Percentiles rank a stretch among this genome's conserved stretches.
Conservation (phyloP, 371 early-diverging fungal species). For the Mortierella sp. region DNA sequence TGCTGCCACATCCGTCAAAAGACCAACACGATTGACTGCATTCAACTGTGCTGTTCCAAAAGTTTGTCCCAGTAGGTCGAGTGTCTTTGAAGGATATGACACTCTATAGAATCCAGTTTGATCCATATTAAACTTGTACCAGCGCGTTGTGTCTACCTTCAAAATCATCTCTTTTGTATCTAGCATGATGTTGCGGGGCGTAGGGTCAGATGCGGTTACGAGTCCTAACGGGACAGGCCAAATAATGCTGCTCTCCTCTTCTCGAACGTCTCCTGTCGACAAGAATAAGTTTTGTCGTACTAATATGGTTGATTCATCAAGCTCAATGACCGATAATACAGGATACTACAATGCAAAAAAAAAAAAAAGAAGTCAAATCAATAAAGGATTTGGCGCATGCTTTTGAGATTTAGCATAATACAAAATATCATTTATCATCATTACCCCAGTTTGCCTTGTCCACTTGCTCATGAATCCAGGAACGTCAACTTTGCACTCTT, state of each 20-base stretch:
- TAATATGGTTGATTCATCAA: constrained; percentile 66
- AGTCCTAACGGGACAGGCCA: constrained; percentile 83
- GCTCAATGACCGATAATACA: constrained; percentile 72
- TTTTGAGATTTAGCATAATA: background rate
- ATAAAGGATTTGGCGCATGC: constrained; percentile 25
- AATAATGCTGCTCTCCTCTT: constrained; percentile 70
- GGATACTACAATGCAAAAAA: constrained; percentile 69
- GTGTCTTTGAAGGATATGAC: constrained; percentile 64
- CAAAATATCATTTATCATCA: background rate
- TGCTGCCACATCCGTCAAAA: constrained; percentile 74
- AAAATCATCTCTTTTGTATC: constrained; percentile 48
- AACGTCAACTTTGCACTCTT: constrained; percentile 76
- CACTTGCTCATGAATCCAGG: constrained; percentile 85
- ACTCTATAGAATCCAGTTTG: constrained; percentile 78
- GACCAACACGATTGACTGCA: constrained; percentile 70
- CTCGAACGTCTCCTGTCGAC: constrained; percentile 74
- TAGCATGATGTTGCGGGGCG: constrained; percentile 45
- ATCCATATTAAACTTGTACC: constrained; percentile 61
- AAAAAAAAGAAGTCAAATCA: constrained; percentile 65
- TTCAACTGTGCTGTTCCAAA: constrained; percentile 56
- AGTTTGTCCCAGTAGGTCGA: constrained; percentile 62
- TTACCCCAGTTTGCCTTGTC: constrained; percentile 65
- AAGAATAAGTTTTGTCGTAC: constrained; percentile 81
- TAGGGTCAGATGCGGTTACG: constrained; percentile 31
- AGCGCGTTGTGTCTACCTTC: constrained; percentile 47